Percentiles rank a stretch among this genome's conserved stretches.
Evolutionary conservation across 176 grass and related monocot genomes (phyloP).

Genomic region (Bromus sterilis): DNA sequence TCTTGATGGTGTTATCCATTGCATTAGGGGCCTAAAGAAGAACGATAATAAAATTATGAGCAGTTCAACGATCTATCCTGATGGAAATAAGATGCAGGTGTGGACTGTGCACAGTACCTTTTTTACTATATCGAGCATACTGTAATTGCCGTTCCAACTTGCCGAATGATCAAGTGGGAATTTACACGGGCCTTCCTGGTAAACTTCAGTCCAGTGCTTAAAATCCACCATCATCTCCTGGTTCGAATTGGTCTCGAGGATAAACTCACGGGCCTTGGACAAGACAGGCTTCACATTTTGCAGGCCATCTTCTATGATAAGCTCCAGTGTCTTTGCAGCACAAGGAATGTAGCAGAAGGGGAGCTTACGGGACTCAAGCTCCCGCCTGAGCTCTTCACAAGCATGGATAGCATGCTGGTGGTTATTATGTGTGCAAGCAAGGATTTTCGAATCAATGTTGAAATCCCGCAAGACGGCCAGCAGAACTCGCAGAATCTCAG

Average conservation of each 20-base stretch:
- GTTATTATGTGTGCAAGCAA: constrained; percentile 84
- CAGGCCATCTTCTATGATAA: constrained; percentile 67
- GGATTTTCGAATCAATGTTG: constrained; percentile 55
- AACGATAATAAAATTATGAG: background rate
- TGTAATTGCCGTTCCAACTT: constrained; percentile 72
- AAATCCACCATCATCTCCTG: constrained; percentile 66
- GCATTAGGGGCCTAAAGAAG: constrained; percentile 62
- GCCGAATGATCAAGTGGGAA: constrained; percentile 68
- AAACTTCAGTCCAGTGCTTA: constrained; percentile 65
- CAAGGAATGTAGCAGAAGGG: constrained; percentile 87
- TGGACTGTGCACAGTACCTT: constrained; percentile 45
- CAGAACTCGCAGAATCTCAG: constrained; percentile 54
- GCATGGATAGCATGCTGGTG: constrained; percentile 57
- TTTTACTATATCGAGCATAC: constrained; percentile 72
- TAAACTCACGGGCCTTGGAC: constrained; percentile 77
- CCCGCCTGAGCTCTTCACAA: constrained; percentile 47
- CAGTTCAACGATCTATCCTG: background rate
- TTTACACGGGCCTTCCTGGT: constrained; percentile 84
- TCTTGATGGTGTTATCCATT: constrained; percentile 77
- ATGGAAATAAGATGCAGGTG: background rate
- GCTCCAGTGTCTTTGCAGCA: constrained; percentile 59
- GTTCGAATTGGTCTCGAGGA: constrained; percentile 55
- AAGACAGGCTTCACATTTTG: constrained; percentile 56
- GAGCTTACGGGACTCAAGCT: constrained; percentile 53
- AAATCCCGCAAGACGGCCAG: constrained; percentile 48